Conservation (phyloP, 2,329 filamentous ascomycete species). For the Neoscytalidium dimidiatum region DNA sequence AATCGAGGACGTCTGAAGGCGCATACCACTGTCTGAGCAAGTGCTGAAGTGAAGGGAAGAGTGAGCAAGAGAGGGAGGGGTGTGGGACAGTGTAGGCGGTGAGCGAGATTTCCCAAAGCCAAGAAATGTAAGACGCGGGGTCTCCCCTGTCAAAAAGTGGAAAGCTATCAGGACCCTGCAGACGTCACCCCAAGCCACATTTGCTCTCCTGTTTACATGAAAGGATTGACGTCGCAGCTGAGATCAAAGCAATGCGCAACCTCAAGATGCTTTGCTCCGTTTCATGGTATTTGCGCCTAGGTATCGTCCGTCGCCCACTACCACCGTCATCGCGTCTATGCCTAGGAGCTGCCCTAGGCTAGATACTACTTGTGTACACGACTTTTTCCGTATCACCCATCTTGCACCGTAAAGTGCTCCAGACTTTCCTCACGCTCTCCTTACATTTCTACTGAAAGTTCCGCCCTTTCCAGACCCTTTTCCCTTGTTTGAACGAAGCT, state of each 20-base stretch:
- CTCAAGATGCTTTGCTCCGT: too few relatives aligned
- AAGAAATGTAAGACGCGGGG: neutral
- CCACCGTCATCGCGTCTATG: neutral
- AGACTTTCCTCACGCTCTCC: neutral
- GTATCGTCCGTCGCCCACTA: neutral
- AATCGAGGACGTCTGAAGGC: neutral
- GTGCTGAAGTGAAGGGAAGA: neutral
- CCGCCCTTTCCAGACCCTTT: neutral
- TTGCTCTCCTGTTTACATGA: neutral
- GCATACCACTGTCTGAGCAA: neutral
- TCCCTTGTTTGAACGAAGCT: slow-evolving; percentile 15
- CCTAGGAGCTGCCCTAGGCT: neutral
- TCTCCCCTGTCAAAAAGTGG: neutral
- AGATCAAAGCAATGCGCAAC: neutral
- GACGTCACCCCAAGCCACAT: neutral
- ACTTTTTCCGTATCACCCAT: neutral
- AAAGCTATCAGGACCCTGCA: neutral
- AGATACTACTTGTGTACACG: neutral
- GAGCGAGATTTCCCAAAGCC: slow-evolving; percentile 3
- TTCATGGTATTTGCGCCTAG: neutral
- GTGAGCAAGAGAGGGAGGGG: neutral
- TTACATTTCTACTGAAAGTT: neutral
- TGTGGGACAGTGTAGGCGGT: slow-evolving; percentile 6
- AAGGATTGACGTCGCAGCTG: neutral
- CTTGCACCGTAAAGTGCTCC: neutral